phyloP scores from a whole-genome alignment of 495 filamentous ascomycete genomes.

The Trichoderma reesei region DNA sequence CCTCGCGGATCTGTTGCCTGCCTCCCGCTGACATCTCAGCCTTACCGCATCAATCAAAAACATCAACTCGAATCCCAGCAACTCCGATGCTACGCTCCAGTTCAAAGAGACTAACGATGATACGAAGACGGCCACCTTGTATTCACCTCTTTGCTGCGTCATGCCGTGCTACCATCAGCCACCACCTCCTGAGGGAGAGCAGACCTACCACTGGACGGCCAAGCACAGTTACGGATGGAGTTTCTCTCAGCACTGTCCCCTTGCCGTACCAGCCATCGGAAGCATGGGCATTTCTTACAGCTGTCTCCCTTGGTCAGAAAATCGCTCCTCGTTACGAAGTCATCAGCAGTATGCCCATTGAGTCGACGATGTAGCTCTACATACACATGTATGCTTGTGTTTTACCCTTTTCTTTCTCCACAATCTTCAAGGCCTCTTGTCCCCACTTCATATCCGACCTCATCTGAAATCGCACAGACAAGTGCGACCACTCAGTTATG shows the following conservation, averaged over 20 bases:
- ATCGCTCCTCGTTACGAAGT: neutral
- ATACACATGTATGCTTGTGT: too few species aligned
- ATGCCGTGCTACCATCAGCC: too few species aligned
- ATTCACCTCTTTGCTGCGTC: neutral
- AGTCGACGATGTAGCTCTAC: too few species aligned
- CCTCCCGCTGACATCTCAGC: neutral
- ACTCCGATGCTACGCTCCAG: neutral
- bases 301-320: too few species aligned
- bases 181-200: too few species aligned
- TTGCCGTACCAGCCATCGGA: too few species aligned
- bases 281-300: too few species aligned
- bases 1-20: neutral
- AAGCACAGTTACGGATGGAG: too few species aligned
- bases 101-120: neutral
- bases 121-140: neutral
- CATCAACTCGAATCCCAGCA: neutral
- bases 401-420: neutral
- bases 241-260: too few species aligned
- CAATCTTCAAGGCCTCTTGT: neutral
- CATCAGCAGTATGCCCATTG: too few species aligned
- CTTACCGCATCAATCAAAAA: neutral
- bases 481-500: too few species aligned
- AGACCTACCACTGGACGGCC: too few species aligned
- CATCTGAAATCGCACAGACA: constrained; percentile 2
- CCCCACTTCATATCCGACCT: neutral